Evolutionary conservation across 2,329 filamentous ascomycete species (phyloP).

Genomic region (Phialemonium atrogriseum): DNA sequence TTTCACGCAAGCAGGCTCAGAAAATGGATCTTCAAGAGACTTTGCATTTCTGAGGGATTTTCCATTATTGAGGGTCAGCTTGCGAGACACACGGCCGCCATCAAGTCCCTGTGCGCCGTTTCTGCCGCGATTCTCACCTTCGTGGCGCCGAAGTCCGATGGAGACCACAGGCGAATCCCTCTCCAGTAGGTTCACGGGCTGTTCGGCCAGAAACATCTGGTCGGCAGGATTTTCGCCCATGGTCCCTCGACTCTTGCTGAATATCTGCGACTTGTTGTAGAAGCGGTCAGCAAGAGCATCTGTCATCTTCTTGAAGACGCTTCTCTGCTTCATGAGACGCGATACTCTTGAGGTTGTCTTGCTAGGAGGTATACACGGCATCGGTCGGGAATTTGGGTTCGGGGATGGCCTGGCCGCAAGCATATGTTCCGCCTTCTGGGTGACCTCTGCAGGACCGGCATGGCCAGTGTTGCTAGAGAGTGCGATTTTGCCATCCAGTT

Average conservation of each 20-base stretch:
- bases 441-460: neutral
- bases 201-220: neutral
- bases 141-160: constrained; percentile 24
- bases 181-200: neutral
- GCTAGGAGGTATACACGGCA: neutral
- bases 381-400: neutral
- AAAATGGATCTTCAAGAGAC: constrained; percentile 12
- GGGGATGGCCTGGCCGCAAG: constrained; percentile 8
- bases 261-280: neutral
- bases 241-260: neutral
- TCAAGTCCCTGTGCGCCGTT: constrained; percentile 25
- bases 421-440: constrained; percentile 8
- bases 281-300: constrained; percentile 6
- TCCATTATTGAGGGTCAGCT: constrained; percentile 19
- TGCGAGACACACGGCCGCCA: constrained; percentile 19
- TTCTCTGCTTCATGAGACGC: constrained; percentile 1
- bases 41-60: constrained; percentile 14
- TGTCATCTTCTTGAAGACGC: constrained; percentile 10
- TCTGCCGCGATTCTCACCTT: constrained; percentile 24
- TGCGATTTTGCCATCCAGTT: neutral
- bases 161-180: constrained; percentile 14
- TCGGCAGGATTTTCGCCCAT: neutral
- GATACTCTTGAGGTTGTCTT: constrained; percentile 3
- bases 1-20: constrained; percentile 2
- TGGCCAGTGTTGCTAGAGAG: constrained; percentile 1